These are phyloP conservation scores for Pseudogymnoascus sp. DNA, from an alignment of 2,329 filamentous ascomycete genomes.

Conservation along the genomic window DNA sequence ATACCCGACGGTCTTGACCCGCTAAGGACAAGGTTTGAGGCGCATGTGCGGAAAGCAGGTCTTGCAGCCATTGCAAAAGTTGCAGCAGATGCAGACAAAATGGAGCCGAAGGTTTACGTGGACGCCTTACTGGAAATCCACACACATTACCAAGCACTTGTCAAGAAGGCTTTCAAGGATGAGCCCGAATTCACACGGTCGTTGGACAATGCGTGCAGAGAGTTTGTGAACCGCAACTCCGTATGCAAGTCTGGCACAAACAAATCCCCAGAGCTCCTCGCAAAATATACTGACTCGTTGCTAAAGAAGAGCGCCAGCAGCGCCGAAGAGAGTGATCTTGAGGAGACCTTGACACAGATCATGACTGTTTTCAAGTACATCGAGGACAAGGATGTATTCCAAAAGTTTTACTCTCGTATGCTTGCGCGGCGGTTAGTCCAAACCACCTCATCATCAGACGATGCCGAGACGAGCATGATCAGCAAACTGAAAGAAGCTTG, in stretches of 20 bases:
- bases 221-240: conserved; percentile 96
- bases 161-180: conserved; percentile 86
- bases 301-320: conserved; percentile 89
- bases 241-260: conserved; percentile 91
- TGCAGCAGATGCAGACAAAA: conserved; percentile 73
- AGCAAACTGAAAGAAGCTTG: conserved; percentile 98
- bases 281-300: conserved; percentile 89
- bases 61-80: conserved; percentile 85
- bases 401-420: conserved; percentile 98
- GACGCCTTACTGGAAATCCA: conserved; percentile 92
- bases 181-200: conserved; percentile 96
- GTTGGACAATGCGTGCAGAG: conserved; percentile 90
- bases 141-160: conserved; percentile 82
- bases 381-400: conserved; percentile 99
- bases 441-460: conserved; percentile 89
- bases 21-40: conserved; percentile 77
- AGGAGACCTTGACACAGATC: conserved; percentile 79
- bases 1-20: conserved; percentile 91
- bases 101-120: conserved; percentile 95
- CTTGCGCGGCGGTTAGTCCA: conserved; percentile 90
- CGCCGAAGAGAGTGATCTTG: conserved; percentile 87
- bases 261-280: conserved; percentile 87
- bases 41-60: conserved; percentile 84
- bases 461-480: conserved; percentile 99
- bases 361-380: conserved; percentile 99